Base-by-base conservation (phyloP, 1,284 basidiomycete species). In the Entoloma clypeatum region DNA sequence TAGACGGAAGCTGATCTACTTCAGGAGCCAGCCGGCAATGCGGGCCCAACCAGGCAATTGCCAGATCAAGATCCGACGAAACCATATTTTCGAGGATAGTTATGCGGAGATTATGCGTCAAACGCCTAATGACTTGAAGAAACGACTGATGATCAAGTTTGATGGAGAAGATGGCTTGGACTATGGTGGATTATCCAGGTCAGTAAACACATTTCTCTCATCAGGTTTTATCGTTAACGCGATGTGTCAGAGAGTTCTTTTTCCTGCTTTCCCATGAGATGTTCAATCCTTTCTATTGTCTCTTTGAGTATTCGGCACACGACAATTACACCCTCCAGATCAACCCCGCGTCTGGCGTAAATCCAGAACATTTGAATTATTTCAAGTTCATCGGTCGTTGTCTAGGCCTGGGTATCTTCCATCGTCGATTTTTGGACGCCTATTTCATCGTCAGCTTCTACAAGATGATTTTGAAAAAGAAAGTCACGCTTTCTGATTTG, bases 371-470 rank as follows among this genome's bases (percentile, higher is more conserved):
- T 67, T 65, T 96, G 55, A 95, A 95, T 70, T 96, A 95, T 69
- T 95, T 96, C 82, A 95, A 94, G 68, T 96, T 96, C 60, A 95
- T 96, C 52, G 92, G 93, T 10, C 81, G 93, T 41, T 88, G 86
- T 48, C 74, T 96, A 36, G 92, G 92, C 38, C 74, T 96, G 25
- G 92, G 89, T 51, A 95, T 96, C 61, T 96, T 96, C 81, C 92
- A 96, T 62, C 81, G 93, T 49, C 84, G 92, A 16, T 96, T 96
- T 81, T 70, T 96, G 50, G 92, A 96, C 56, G 92, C 92, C 22
- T 95, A 95, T 74, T 96, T 96, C 58, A 94, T 96, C 51, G 89
- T 92, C 57, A 91, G 87, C 55, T 94, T 96, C 71, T 96, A 96
- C 77, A 96, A 96, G 72, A 96, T 96, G 92, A 94, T 93, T 42